These are phyloP conservation scores for Quercus tomentella DNA, from an alignment of 331 rosid genomes.

Conservation along the genomic window DNA sequence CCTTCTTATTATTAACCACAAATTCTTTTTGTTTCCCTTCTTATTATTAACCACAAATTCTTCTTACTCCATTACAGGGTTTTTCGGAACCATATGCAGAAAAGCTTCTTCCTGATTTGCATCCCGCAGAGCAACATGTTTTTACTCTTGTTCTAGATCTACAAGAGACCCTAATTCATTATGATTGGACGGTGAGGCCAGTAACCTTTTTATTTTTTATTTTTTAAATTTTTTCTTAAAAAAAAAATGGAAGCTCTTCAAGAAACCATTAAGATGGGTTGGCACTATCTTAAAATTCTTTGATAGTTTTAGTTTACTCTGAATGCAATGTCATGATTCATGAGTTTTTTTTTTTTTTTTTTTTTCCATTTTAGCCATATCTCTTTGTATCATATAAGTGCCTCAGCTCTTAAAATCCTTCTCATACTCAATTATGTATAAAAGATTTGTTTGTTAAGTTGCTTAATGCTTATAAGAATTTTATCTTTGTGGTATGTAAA, in stretches of 20 bases:
- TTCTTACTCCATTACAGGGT: slow-evolving; percentile 45
- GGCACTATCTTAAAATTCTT: neutral
- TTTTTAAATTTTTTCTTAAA: neutral
- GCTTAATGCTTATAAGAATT: neutral
- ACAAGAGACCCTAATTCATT: slow-evolving; percentile 83
- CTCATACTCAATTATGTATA: neutral
- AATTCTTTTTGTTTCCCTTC: neutral
- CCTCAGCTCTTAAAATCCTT: neutral
- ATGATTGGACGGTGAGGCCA: slow-evolving; percentile 79
- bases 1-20: slow-evolving; percentile 12
- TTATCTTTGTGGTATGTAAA: slow-evolving; percentile 36
- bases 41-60: slow-evolving; percentile 16
- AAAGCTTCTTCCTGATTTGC: slow-evolving; percentile 98
- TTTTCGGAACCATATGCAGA: slow-evolving; percentile 86
- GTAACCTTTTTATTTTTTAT: neutral
- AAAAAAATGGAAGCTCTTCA: neutral
- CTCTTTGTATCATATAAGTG: neutral
- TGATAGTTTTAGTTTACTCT: neutral
- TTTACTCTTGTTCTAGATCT: slow-evolving; percentile 96
- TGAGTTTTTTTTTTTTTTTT: neutral
- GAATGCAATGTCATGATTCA: neutral
- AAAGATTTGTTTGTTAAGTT: neutral
- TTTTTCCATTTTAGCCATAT: neutral
- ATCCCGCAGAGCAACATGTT: slow-evolving; percentile 71
- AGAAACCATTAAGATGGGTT: neutral